Base-by-base conservation (phyloP, 257 asterid genomes). In the Ilex asprella region DNA sequence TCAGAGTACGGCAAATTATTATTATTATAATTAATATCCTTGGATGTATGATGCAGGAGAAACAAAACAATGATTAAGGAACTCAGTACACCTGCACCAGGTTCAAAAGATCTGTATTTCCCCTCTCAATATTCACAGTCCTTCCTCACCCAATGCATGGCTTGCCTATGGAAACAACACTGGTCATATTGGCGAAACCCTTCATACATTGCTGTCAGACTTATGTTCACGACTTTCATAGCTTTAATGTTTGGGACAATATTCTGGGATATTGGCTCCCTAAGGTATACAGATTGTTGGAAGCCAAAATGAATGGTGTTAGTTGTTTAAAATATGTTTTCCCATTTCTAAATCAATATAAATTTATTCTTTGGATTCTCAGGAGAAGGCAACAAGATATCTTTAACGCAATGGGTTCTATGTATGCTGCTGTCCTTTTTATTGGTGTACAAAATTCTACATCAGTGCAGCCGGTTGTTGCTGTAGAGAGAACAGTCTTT, bases 111-210 rank as follows among this genome's bases (percentile, higher is more conserved):
- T 5, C 56, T 88, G 31, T 41, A 73, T 70, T 91, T 91, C 65
- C 67, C 74, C 0, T 78, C 83, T 2, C 76, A 16, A 9, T 91
- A 91, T 44, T 75, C 96, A 1, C 86, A 86, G 70, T 64, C 94
- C 29, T 86, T 80, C 74, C 65, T 76, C 72, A 72, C 78, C 12
- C 96, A 91, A 66, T 88, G 86, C 79, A 64, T 55, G 67, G 96
- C 94, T 63, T 91, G 96, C 69, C 70, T 91, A 1, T 86, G 90
- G 96, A 91, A 91, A 71, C 96, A 88, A 31, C 81, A 76, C 51
- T 74, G 84, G 75, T 88, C 98, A 2, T 91, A 81, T 65, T 91
- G 92, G 95, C 27, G 27, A 21, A 21, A 21, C 27, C 27, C 27
- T 21, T 21, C 27, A 21, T 21, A 21, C 27, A 21, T 21, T 21